Evolutionary conservation across 495 filamentous ascomycete species (phyloP).

Genomic region (Penicillium robsamsonii): DNA sequence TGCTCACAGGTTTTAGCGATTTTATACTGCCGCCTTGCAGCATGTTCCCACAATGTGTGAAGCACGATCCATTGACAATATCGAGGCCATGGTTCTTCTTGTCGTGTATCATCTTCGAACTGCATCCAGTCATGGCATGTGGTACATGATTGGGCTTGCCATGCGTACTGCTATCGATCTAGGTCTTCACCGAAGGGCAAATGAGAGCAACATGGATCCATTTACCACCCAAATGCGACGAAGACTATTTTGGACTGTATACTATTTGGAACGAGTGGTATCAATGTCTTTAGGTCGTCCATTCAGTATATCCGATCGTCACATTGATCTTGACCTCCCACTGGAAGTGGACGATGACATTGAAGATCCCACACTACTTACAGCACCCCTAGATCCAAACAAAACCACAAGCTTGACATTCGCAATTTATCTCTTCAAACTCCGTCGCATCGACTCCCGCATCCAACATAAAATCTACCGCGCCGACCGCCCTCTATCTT

Average conservation of each 20-base stretch:
- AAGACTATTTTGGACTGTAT: slow-evolving; percentile 54
- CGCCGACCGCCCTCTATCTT: slow-evolving; percentile 47
- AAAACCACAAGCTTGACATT: slow-evolving; percentile 47
- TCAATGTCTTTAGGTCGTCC: slow-evolving; percentile 53
- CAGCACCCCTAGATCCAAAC: slow-evolving; percentile 29
- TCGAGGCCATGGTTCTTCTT: slow-evolving; percentile 55
- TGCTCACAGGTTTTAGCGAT: slow-evolving; percentile 31
- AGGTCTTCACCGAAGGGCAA: slow-evolving; percentile 50
- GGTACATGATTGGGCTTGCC: slow-evolving; percentile 57
- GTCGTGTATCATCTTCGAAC: slow-evolving; percentile 54
- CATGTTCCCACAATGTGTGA: slow-evolving; percentile 51
- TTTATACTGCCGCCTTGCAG: slow-evolving; percentile 50
- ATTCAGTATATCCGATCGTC: slow-evolving; percentile 51
- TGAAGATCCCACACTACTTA: slow-evolving; percentile 42
- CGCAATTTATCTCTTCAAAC: slow-evolving; percentile 48
- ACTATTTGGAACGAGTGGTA: slow-evolving; percentile 51
- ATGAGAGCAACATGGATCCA: slow-evolving; percentile 45
- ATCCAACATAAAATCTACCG: slow-evolving; percentile 57
- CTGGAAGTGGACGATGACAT: slow-evolving; percentile 48
- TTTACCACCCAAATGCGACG: slow-evolving; percentile 50
- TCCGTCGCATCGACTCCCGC: slow-evolving; percentile 52
- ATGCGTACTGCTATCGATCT: slow-evolving; percentile 56
- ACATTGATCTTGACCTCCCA: slow-evolving; percentile 53
- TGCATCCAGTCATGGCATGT: slow-evolving; percentile 52
- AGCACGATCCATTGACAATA: slow-evolving; percentile 50